Evolutionary conservation across 306 rosid genomes (phyloP).

Genomic region (Inga laurina): DNA sequence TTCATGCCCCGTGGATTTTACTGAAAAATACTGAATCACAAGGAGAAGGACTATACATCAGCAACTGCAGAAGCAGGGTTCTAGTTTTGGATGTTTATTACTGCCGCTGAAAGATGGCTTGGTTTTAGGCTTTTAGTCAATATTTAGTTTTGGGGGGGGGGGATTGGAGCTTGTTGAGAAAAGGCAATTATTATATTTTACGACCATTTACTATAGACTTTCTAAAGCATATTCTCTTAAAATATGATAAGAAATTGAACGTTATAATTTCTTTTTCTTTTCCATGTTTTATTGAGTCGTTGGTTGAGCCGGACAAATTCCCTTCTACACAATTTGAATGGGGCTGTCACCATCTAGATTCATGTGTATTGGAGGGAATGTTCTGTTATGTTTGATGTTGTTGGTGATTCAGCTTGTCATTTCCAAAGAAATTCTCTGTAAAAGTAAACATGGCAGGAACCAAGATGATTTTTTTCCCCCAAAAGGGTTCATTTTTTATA

Average conservation of each 20-base stretch:
- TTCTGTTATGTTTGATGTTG: neutral
- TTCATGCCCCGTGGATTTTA: slow-evolving; percentile 7
- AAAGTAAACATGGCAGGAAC: neutral
- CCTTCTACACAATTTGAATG: neutral
- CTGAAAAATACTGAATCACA: neutral
- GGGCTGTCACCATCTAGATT: neutral
- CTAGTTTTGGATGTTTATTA: neutral
- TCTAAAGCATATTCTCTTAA: neutral
- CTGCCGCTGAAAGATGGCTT: neutral
- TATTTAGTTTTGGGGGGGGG: neutral
- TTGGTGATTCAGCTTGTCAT: neutral
- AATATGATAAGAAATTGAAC: slow-evolving; percentile 28
- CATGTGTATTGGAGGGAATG: neutral
- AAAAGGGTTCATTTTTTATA: neutral
- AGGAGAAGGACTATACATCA: neutral
- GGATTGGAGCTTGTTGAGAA: neutral
- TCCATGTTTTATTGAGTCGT: slow-evolving; percentile 1
- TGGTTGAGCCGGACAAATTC: slow-evolving; percentile 1
- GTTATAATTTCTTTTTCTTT: slow-evolving; percentile 5
- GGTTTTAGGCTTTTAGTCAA: neutral
- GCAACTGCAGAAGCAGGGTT: neutral
- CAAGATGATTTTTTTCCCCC: neutral
- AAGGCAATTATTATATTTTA: neutral
- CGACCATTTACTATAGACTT: neutral
- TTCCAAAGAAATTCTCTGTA: neutral